Percentiles rank a stretch among this genome's conserved stretches.
These are phyloP conservation scores for Xerocomus brunneocitrinus DNA, from an alignment of 768 basidiomycete genomes.

Conservation along the genomic window DNA sequence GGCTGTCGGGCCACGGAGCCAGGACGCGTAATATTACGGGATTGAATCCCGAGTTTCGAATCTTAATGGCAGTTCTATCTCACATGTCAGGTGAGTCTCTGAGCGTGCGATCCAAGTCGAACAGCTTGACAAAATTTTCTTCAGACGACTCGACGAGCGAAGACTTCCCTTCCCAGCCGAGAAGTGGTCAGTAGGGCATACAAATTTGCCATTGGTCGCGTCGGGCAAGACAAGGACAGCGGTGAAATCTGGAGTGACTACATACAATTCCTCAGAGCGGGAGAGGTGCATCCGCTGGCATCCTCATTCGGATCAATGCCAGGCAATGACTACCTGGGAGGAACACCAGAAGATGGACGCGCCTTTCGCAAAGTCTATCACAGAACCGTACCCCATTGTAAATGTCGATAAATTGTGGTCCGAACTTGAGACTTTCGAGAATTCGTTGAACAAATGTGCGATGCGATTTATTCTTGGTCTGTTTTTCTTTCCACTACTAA, in stretches of 20 bases:
- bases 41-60: too few relatives aligned
- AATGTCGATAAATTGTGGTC: slow-evolving; percentile 95
- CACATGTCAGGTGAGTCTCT: slow-evolving; percentile 76
- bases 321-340: slow-evolving; percentile 87
- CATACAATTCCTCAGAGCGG: slow-evolving; percentile 79
- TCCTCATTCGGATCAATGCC: neutral
- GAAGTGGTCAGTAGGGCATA: slow-evolving; percentile 83
- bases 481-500: slow-evolving; percentile 1
- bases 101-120: slow-evolving; percentile 5
- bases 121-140: slow-evolving; percentile 11
- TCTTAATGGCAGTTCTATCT: slow-evolving; percentile 80
- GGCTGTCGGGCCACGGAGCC: too few relatives aligned
- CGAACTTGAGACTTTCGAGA: slow-evolving; percentile 91
- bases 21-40: too few relatives aligned
- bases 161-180: slow-evolving; percentile 59
- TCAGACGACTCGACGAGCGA: slow-evolving; percentile 50
- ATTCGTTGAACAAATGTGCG: slow-evolving; percentile 80
- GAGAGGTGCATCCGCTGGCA: slow-evolving; percentile 50
- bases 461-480: slow-evolving; percentile 30
- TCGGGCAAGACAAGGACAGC: slow-evolving; percentile 89
- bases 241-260: slow-evolving; percentile 94
- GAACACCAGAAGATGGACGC: slow-evolving; percentile 93
- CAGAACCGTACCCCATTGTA: slow-evolving; percentile 88
- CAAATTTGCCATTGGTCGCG: slow-evolving; percentile 85
- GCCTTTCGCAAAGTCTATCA: slow-evolving; percentile 83